A percentile compares a stretch with the other conserved stretches of the same genome.
These are phyloP conservation scores for Candida palmyrensis DNA, from an alignment of 805 yeast genomes.

Conservation along the genomic window DNA sequence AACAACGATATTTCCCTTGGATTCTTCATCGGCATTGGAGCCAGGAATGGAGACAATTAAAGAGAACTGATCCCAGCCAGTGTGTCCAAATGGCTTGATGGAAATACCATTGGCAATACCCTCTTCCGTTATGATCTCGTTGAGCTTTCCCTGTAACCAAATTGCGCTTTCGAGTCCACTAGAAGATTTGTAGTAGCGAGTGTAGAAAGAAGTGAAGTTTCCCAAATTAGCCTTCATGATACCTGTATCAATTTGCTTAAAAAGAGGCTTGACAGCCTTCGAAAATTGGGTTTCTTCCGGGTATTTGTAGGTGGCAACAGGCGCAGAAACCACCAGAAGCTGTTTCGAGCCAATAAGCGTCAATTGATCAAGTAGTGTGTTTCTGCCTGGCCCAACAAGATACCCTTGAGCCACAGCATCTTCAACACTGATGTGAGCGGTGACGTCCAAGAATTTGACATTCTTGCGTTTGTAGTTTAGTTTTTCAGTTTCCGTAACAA, in stretches of 20 bases:
- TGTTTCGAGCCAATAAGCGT: conserved; percentile 22
- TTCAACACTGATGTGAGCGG: conserved; percentile 39
- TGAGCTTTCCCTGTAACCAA: conserved; percentile 58
- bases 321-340: conserved; percentile 16
- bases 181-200: conserved; percentile 71
- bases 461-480: conserved; percentile 36
- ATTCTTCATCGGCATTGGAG: conserved; percentile 23
- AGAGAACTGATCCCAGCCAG: conserved; percentile 73
- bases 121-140: conserved; percentile 23
- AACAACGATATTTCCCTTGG: conserved; percentile 50
- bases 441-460: conserved; percentile 59
- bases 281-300: conserved; percentile 42
- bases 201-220: conserved; percentile 61
- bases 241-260: conserved; percentile 40
- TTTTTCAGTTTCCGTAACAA: conserved; percentile 35
- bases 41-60: conserved; percentile 65
- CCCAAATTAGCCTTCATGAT: conserved; percentile 51
- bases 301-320: conserved; percentile 39
- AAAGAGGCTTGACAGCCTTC: conserved; percentile 36
- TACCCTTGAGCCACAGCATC: conserved; percentile 27
- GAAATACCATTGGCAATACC: conserved; percentile 20
- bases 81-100: conserved; percentile 52
- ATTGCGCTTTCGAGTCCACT: conserved; percentile 66
- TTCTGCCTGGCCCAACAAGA: conserved; percentile 8
- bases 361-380: conserved; percentile 10